phyloP scores from a whole-genome alignment of 2,329 filamentous ascomycete species.

The Trichoderma endophyticum region DNA sequence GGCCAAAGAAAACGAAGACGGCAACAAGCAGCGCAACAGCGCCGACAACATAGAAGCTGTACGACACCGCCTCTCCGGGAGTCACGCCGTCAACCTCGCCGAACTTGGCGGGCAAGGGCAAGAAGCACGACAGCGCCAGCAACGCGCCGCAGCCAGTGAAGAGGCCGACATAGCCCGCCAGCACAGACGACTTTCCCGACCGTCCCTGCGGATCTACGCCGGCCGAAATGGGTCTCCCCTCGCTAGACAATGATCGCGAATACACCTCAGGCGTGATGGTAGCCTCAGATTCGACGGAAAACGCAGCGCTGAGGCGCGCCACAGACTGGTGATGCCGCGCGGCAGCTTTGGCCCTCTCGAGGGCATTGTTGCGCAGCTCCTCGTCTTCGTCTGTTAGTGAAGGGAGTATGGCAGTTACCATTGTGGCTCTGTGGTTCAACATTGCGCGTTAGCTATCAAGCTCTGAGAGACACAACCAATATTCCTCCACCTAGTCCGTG shows the following conservation, averaged over 20 bases:
- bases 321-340: conserved; percentile 29
- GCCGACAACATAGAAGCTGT: conserved; percentile 86
- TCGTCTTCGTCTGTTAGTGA: conserved; percentile 56
- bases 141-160: conserved; percentile 92
- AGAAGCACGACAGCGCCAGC: conserved; percentile 74
- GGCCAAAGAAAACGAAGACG: conserved; percentile 72
- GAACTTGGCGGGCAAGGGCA: conserved; percentile 83
- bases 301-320: conserved; percentile 56
- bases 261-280: conserved; percentile 70
- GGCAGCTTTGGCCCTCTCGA: conserved; percentile 34
- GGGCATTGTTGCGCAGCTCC: conserved; percentile 26
- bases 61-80: conserved; percentile 69
- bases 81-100: conserved; percentile 66
- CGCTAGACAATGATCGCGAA: conserved; percentile 36
- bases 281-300: conserved; percentile 68
- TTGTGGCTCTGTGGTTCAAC: conserved; percentile 60
- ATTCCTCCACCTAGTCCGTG: not conserved
- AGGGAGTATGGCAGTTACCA: conserved; percentile 94
- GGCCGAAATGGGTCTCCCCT: conserved; percentile 23
- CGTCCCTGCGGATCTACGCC: conserved; percentile 25
- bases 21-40: conserved; percentile 68
- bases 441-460: not conserved
- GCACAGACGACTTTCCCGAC: conserved; percentile 50
- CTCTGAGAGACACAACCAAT: not conserved
- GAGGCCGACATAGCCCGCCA: conserved; percentile 87